Evolutionary conservation across 2,329 filamentous ascomycete species (phyloP), one percentile per base, ranked within the genome.

Genomic region (Trichoderma hamatum): DNA sequence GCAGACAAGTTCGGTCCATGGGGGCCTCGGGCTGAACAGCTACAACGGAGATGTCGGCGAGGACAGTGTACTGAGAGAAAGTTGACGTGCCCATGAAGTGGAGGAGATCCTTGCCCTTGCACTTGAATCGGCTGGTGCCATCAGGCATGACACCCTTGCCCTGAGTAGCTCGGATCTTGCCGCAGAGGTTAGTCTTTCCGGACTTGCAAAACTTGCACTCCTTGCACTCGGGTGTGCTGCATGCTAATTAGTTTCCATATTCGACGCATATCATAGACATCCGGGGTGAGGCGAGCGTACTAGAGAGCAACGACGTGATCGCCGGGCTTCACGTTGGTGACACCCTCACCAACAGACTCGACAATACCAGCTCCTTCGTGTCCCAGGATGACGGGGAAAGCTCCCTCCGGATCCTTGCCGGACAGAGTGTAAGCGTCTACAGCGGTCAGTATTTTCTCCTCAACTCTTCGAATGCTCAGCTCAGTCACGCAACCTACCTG

Each of bases 121-220:
- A 94, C 82, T 88, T 93, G 89, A 98, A 97, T 76, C 96, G 92
- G 69, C 92, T 91, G 73, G 95, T 98, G 76, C 95, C 95, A 81
- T 99, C 96, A 69, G 96, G 96, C 94, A 99, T 97, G 75, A 97
- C 89, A 78, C 96, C 96, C 82, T 90, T 92, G 76, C 96, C 96
- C 84, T 99, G 96, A 55, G 96, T 98, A 56, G 93, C 93, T 76
- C 96, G 91, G 82, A 99, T 99, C 89, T 98, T 98, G 81, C 96
- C 96, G 84, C 95, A 98, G 70, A 98, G 91, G 84, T 98, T 97
- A 77, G 95, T 98, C 90, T 99, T 99, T 84, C 95, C 96, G 52
- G 95, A 98, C 83, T 93, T 96, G 91, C 96, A 99, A 88, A 98
- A 98, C 86, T 98, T 98, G 90, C 96, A 99, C 82, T 98, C 95